phyloP scores from a whole-genome alignment of 305 asterid genomes.

The Fraxinus greggii region DNA sequence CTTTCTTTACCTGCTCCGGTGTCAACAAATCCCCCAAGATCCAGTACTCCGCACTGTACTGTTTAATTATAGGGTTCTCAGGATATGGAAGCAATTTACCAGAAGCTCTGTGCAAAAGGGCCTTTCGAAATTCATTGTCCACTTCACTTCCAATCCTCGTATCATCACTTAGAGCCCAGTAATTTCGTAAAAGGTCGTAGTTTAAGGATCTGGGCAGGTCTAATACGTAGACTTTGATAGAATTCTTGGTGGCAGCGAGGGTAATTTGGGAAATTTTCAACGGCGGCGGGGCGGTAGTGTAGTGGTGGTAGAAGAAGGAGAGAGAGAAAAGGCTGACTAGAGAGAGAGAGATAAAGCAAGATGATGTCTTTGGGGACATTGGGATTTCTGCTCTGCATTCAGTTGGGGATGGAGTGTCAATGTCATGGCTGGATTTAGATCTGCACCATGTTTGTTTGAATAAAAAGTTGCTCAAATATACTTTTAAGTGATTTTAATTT shows the following conservation, averaged over 20 bases:
- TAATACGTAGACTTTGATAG: slow-evolving; percentile 61
- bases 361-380: slow-evolving; percentile 59
- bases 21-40: slow-evolving; percentile 77
- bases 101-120: slow-evolving; percentile 33
- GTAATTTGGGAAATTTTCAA: slow-evolving; percentile 26
- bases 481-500: neutral
- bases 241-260: slow-evolving; percentile 31
- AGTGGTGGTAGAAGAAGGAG: slow-evolving; percentile 53
- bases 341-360: slow-evolving; percentile 41
- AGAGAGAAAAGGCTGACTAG: slow-evolving; percentile 49
- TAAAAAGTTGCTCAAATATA: neutral
- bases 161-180: slow-evolving; percentile 66
- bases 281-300: slow-evolving; percentile 32
- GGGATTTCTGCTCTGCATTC: slow-evolving; percentile 16
- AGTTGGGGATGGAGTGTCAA: neutral
- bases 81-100: slow-evolving; percentile 57
- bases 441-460: neutral
- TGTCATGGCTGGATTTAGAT: neutral
- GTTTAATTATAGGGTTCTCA: slow-evolving; percentile 77
- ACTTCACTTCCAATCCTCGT: slow-evolving; percentile 78
- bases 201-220: slow-evolving; percentile 90
- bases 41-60: slow-evolving; percentile 97
- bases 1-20: slow-evolving; percentile 40
- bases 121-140: slow-evolving; percentile 64
- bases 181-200: slow-evolving; percentile 71